Percentiles rank a stretch among this genome's conserved stretches.
Evolutionary conservation across 805 yeast species (phyloP).

Genomic region (Cyberlindnera xylosilytica): DNA sequence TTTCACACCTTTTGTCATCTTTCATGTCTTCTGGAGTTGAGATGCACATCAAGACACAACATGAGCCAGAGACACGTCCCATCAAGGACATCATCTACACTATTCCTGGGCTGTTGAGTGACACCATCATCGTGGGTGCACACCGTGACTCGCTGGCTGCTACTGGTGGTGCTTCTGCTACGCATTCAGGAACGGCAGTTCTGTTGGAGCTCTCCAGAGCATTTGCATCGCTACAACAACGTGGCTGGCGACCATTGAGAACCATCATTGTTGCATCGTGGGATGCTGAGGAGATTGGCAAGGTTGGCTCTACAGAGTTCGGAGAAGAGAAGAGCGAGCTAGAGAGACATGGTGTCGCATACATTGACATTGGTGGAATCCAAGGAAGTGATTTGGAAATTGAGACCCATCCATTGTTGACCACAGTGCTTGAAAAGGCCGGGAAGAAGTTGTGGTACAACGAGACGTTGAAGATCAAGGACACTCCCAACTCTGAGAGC

Average conservation of each 20-base stretch:
- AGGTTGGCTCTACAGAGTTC: constrained; percentile 75
- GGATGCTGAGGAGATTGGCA: constrained; percentile 79
- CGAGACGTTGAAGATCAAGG: constrained; percentile 37
- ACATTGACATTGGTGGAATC: constrained; percentile 38
- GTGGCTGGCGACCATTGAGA: constrained; percentile 71
- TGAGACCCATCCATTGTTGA: constrained; percentile 56
- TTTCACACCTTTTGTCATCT: not conserved
- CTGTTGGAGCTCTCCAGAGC: constrained; percentile 53
- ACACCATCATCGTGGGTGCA: constrained; percentile 52
- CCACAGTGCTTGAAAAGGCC: constrained; percentile 28
- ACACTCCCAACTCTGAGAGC: not conserved
- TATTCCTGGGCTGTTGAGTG: constrained; percentile 56
- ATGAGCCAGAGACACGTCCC: constrained; percentile 40
- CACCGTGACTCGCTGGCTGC: constrained; percentile 50
- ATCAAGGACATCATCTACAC: constrained; percentile 48
- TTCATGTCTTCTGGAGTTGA: too few species aligned
- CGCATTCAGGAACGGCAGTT: constrained; percentile 47
- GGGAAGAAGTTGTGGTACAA: constrained; percentile 25
- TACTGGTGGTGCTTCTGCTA: constrained; percentile 47
- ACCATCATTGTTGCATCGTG: constrained; percentile 70
- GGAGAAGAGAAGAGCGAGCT: constrained; percentile 54
- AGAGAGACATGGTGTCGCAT: constrained; percentile 51
- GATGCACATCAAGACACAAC: constrained; percentile 29
- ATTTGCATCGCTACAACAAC: constrained; percentile 38
- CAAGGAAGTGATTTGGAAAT: constrained; percentile 44